Evolutionary conservation across 192 early-diverging fungal genomes (phyloP).

Genomic region (Coemansia aciculifera): DNA sequence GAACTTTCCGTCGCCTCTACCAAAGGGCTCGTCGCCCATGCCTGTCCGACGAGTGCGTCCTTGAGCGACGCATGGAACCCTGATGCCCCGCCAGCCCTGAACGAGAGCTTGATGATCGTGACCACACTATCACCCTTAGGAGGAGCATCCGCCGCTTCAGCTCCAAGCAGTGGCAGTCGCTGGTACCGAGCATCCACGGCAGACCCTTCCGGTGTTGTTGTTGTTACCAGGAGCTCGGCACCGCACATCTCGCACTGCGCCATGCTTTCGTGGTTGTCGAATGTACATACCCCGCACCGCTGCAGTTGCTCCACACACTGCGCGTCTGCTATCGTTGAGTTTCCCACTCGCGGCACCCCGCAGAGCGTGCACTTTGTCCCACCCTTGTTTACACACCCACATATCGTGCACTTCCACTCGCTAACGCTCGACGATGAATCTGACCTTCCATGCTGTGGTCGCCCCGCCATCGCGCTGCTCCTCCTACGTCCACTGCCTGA

Average conservation of each 20-base stretch:
- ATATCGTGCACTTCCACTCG: conserved; percentile 51
- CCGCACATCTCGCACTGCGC: conserved; percentile 84
- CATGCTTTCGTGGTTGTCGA: conserved; percentile 83
- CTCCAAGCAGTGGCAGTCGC: conserved; percentile 14
- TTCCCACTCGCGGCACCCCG: conserved; percentile 35
- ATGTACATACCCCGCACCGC: conserved; percentile 82
- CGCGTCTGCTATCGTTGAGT: not conserved
- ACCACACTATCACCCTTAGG: not conserved
- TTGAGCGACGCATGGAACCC: conserved; percentile 67
- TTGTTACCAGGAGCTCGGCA: conserved; percentile 54
- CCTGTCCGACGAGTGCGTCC: conserved; percentile 58
- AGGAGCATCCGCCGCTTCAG: not conserved
- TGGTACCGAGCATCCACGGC: conserved; percentile 5
- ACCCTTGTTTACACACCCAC: conserved; percentile 40
- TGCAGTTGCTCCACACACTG: conserved; percentile 12
- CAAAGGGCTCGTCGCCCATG: conserved; percentile 56
- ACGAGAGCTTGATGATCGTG: conserved; percentile 69
- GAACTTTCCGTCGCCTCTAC: not conserved
- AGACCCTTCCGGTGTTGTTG: not conserved
- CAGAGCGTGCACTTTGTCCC: conserved; percentile 44
- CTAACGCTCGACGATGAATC: not conserved
- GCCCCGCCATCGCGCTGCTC: not conserved
- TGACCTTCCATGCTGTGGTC: conserved; percentile 1
- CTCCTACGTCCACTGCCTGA: not conserved
- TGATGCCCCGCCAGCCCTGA: conserved; percentile 69